These are phyloP conservation scores for Penicillium subrubescens DNA, from an alignment of 495 filamentous ascomycete species.

Conservation along the genomic window DNA sequence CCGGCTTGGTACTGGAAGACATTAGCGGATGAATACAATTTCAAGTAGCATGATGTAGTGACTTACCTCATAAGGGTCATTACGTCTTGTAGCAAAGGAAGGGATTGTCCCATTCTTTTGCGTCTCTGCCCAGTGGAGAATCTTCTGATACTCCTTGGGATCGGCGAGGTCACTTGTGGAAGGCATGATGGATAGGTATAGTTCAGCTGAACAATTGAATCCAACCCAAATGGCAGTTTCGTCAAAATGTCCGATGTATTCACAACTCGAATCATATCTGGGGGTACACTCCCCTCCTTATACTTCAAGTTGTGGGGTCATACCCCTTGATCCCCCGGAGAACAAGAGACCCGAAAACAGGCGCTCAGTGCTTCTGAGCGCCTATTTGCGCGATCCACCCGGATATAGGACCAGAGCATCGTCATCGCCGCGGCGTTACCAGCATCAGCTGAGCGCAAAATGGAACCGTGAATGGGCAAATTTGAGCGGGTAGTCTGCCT, in stretches of 20 bases:
- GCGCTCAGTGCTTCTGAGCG: neutral
- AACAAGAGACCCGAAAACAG: neutral
- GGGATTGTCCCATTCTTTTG: conserved; percentile 53
- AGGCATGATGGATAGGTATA: conserved; percentile 25
- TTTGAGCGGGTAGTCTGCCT: neutral
- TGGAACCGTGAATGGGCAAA: neutral
- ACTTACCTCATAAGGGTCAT: conserved; percentile 55
- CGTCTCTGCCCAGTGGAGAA: conserved; percentile 61
- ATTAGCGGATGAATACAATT: conserved; percentile 21
- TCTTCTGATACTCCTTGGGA: conserved; percentile 54
- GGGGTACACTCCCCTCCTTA: neutral
- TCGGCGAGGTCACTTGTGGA: conserved; percentile 30
- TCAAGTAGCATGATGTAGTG: neutral
- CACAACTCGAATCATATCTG: neutral
- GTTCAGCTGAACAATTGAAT: neutral
- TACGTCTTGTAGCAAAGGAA: conserved; percentile 50
- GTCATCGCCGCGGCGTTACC: conserved; percentile 2
- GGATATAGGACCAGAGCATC: neutral
- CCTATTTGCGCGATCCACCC: neutral
- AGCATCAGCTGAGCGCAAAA: conserved; percentile 9
- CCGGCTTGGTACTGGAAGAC: conserved; percentile 51
- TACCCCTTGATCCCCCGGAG: neutral
- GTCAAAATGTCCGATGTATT: neutral
- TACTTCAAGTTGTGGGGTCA: conserved; percentile 14
- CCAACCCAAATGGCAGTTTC: neutral